Conservation (phyloP, 2,329 filamentous ascomycete species). For the Aphanoascus verrucosus region DNA sequence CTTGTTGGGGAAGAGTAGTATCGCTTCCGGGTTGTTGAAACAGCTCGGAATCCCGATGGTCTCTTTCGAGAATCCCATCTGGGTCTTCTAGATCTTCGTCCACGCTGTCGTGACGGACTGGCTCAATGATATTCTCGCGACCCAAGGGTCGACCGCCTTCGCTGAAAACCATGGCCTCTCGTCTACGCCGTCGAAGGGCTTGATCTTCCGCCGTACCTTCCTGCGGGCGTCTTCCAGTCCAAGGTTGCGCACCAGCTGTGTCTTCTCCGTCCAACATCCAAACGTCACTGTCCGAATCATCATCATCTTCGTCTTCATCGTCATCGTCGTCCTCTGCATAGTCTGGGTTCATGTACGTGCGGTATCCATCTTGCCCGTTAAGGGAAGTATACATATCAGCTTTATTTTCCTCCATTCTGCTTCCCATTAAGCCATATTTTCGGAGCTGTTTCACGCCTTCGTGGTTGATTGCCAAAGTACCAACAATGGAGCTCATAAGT, state of each 20-base stretch:
- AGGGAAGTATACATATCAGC: neutral
- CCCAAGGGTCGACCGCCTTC: constrained; percentile 68
- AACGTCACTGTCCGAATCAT: constrained; percentile 39
- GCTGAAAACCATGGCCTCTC: constrained; percentile 84
- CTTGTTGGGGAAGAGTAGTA: neutral
- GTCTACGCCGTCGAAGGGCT: constrained; percentile 60
- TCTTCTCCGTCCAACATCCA: constrained; percentile 45
- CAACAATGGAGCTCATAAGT: constrained; percentile 36
- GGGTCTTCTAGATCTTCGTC: constrained; percentile 3
- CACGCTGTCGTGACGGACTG: constrained; percentile 24
- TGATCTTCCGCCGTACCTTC: constrained; percentile 46
- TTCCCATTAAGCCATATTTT: constrained; percentile 35
- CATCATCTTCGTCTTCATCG: no score
- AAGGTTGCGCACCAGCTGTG: constrained; percentile 34
- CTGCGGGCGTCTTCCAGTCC: constrained; percentile 24
- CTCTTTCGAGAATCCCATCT: neutral
- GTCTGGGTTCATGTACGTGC: constrained; percentile 37
- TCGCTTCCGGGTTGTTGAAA: neutral
- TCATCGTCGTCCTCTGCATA: constrained; percentile 34
- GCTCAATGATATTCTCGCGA: constrained; percentile 68
- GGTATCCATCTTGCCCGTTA: neutral
- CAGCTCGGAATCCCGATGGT: neutral
- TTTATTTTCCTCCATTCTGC: constrained; percentile 27
- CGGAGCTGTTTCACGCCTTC: constrained; percentile 35
- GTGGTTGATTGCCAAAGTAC: constrained; percentile 28